Conservation (phyloP, 1,284 basidiomycete genomes). For the Agroathelia rolfsii region DNA sequence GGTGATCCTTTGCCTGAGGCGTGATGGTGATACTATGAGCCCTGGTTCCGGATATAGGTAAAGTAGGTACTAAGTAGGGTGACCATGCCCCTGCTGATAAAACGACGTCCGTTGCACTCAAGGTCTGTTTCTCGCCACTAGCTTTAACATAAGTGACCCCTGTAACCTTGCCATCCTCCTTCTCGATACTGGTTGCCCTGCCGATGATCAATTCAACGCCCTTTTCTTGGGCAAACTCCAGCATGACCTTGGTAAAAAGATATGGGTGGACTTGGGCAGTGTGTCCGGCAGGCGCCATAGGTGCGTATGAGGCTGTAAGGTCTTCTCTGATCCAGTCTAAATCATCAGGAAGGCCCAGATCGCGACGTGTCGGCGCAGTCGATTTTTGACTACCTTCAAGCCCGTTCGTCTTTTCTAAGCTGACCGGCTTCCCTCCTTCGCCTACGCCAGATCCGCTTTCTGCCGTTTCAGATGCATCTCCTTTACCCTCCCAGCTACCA, state of each 20-base stretch:
- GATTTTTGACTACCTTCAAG: constrained; percentile 22
- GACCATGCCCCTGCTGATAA: constrained; percentile 87
- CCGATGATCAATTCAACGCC: constrained; percentile 37
- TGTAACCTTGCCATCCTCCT: constrained; percentile 32
- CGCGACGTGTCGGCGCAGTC: constrained; percentile 16
- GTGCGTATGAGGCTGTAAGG: constrained; percentile 48
- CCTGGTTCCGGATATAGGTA: constrained; percentile 50
- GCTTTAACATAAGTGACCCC: constrained; percentile 41
- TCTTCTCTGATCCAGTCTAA: constrained; percentile 52
- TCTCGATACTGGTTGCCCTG: constrained; percentile 32
- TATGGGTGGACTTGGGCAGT: constrained; percentile 81
- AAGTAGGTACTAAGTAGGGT: constrained; percentile 35
- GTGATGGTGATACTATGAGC: constrained; percentile 62
- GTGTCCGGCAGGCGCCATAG: constrained; percentile 47
- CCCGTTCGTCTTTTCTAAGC: constrained; percentile 47
- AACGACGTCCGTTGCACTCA: constrained; percentile 58
- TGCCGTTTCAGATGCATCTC: constrained; percentile 21
- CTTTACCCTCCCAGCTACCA: constrained; percentile 59
- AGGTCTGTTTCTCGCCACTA: constrained; percentile 18
- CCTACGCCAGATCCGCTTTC: constrained; percentile 20
- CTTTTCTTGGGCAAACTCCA: constrained; percentile 50
- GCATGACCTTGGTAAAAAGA: constrained; percentile 71
- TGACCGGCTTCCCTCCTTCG: constrained; percentile 28
- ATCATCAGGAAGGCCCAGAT: constrained; percentile 45
- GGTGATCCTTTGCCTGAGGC: constrained; percentile 26